Evolutionary conservation across 1,284 basidiomycete species (phyloP).

Genomic region (Grifola frondosa): DNA sequence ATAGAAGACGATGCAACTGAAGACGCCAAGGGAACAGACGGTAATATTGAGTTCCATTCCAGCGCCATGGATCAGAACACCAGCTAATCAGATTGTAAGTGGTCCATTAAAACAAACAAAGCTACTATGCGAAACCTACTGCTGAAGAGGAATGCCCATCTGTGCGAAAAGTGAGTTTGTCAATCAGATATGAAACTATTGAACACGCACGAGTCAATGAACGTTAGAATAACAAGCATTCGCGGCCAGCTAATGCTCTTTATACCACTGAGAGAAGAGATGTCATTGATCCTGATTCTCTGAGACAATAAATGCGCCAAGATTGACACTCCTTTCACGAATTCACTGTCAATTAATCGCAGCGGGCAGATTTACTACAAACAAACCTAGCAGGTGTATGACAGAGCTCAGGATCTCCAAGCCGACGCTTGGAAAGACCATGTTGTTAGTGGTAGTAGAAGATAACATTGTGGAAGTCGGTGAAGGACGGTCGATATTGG

Average conservation of each 20-base stretch:
- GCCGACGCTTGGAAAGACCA: conserved; percentile 25
- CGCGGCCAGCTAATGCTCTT: conserved; percentile 26
- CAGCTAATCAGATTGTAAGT: conserved; percentile 22
- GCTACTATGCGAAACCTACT: conserved; percentile 19
- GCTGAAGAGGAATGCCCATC: conserved; percentile 37
- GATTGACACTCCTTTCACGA: conserved; percentile 30
- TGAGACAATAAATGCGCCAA: conserved; percentile 32
- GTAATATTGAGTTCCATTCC: conserved; percentile 33
- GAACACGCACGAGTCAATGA: conserved; percentile 31
- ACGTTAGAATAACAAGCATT: conserved; percentile 30
- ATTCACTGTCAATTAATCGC: neutral
- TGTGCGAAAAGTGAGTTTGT: too few species aligned
- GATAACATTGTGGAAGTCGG: too few species aligned
- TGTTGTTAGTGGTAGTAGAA: too few species aligned
- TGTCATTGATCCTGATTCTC: conserved; percentile 21
- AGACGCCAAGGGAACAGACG: conserved; percentile 38
- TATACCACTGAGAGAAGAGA: conserved; percentile 25
- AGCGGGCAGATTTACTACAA: conserved; percentile 1
- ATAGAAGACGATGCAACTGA: conserved; percentile 40
- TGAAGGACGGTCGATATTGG: too few species aligned
- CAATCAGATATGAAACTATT: too few species aligned
- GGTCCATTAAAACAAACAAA: too few species aligned
- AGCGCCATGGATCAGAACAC: conserved; percentile 38
- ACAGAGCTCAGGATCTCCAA: conserved; percentile 27
- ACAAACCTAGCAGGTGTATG: conserved; percentile 31